These are phyloP conservation scores for Lepidium aucheri DNA, from an alignment of 345 rosid species.

Conservation along the genomic window DNA sequence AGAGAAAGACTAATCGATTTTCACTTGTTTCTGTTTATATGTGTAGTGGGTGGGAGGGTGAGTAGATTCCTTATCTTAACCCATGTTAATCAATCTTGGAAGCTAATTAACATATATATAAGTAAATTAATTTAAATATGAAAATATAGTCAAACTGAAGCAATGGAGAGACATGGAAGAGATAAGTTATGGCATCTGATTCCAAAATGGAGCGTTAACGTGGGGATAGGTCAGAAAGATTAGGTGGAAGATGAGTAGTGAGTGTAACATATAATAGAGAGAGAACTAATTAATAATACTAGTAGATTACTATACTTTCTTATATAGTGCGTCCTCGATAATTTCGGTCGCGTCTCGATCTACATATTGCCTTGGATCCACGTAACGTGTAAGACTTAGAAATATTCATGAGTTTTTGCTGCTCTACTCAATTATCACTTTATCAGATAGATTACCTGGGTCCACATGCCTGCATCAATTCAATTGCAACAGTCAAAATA, in stretches of 20 bases:
- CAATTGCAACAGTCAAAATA: constrained; percentile 22
- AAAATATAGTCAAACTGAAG: constrained; percentile 7
- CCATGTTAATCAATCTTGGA: constrained; percentile 19
- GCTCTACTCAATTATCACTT: constrained; percentile 24
- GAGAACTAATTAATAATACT: not conserved
- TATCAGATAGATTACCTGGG: constrained; percentile 27
- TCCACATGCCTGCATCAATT: constrained; percentile 23
- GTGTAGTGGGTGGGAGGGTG: constrained; percentile 21
- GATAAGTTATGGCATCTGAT: constrained; percentile 21
- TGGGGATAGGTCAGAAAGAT: constrained; percentile 24
- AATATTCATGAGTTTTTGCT: constrained; percentile 17
- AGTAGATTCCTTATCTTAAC: constrained; percentile 15
- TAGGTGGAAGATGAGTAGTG: constrained; percentile 22
- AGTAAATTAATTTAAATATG: not conserved
- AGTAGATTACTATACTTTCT: not conserved
- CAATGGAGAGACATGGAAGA: constrained; percentile 17
- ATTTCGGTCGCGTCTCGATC: too few relatives aligned
- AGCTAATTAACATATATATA: constrained; percentile 17
- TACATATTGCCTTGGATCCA: constrained; percentile 29
- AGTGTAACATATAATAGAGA: not conserved
- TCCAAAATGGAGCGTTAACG: constrained; percentile 23
- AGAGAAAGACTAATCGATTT: not conserved
- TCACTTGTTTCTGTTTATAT: constrained; percentile 1
- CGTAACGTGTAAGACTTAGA: constrained; percentile 19
- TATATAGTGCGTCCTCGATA: constrained; percentile 1